Base-by-base conservation (phyloP, 306 rosid species). In the Vigna radiata region DNA sequence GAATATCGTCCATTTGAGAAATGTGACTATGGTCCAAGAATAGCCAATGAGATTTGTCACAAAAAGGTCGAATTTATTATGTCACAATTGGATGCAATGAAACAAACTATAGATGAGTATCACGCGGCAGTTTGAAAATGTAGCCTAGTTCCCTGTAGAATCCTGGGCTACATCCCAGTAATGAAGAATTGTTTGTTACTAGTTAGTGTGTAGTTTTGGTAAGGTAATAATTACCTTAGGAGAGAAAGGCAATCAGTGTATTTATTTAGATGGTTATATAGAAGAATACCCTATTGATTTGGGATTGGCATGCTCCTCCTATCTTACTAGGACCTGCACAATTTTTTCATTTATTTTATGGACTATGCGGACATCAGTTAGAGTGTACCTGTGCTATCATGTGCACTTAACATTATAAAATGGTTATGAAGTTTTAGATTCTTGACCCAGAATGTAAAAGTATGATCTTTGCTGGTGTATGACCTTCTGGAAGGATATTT, bases 1-100 rank as follows among this genome's bases (percentile, higher is more conserved):
- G 98, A 92, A 73, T 90, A 92, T 77, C 96, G 97, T 76, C 97
- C 98, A 18, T 92, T 92, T 82, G 98, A 94, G 90, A 94, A 92
- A 79, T 89, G 98, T 67, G 97, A 92, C 84, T 94, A 92, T 65
- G 89, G 95, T 55, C 65, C 98, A 39, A 89, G 98, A 86, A 80
- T 90, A 73, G 91, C 96, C 49, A 95, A 88, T 65, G 98, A 94
- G 83, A 91, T 94, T 53, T 92, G 88, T 80, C 72, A 86, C 85
- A 89, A 92, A 89, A 94, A 90, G 81, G 83, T 86, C 79, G 95
- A 89, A 59, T 89, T 81, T 77, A 86, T 92, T 9, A 39, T 89
- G 72, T 86, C 92, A 1, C 90, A 88, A 85, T 81, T 92, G 79
- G 98, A 92, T 82, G 92, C 83, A 77, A 85, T 95, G 95, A 82